Evolutionary conservation across 1,139 yeast genomes (phyloP).

Genomic region (Candida dubliniensis): DNA sequence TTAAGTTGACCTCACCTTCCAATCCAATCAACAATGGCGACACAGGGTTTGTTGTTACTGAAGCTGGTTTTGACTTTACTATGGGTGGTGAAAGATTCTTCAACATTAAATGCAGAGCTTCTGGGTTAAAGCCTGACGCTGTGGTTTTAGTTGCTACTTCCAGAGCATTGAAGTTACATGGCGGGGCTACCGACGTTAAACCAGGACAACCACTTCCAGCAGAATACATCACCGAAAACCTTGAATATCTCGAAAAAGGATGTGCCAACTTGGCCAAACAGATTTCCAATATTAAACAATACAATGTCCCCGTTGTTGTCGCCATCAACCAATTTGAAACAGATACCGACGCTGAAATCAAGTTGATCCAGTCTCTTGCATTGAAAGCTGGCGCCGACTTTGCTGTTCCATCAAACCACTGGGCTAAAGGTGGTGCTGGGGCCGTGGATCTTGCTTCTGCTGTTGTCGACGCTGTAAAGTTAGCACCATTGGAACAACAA

Average conservation of each 20-base stretch:
- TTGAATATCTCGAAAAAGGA: slow-evolving; percentile 63
- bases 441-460: slow-evolving; percentile 67
- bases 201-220: slow-evolving; percentile 75
- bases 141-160: slow-evolving; percentile 80
- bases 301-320: slow-evolving; percentile 76
- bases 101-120: slow-evolving; percentile 76
- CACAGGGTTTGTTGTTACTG: slow-evolving; percentile 74
- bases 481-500: slow-evolving; percentile 37
- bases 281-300: slow-evolving; percentile 66
- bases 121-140: slow-evolving; percentile 69
- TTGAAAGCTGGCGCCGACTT: slow-evolving; percentile 70
- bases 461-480: slow-evolving; percentile 59
- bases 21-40: slow-evolving; percentile 44
- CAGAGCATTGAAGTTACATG: slow-evolving; percentile 77
- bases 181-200: slow-evolving; percentile 82
- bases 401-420: slow-evolving; percentile 75
- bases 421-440: slow-evolving; percentile 82
- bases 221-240: slow-evolving; percentile 66
- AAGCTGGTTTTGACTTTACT: slow-evolving; percentile 84
- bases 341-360: slow-evolving; percentile 68
- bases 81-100: slow-evolving; percentile 89
- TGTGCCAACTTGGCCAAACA: slow-evolving; percentile 75
- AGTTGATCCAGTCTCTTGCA: slow-evolving; percentile 62
- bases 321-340: slow-evolving; percentile 76
- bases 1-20: slow-evolving; percentile 58